Evolutionary conservation across 2,329 filamentous ascomycete genomes (phyloP).

Genomic region (Arthroderma sp.): DNA sequence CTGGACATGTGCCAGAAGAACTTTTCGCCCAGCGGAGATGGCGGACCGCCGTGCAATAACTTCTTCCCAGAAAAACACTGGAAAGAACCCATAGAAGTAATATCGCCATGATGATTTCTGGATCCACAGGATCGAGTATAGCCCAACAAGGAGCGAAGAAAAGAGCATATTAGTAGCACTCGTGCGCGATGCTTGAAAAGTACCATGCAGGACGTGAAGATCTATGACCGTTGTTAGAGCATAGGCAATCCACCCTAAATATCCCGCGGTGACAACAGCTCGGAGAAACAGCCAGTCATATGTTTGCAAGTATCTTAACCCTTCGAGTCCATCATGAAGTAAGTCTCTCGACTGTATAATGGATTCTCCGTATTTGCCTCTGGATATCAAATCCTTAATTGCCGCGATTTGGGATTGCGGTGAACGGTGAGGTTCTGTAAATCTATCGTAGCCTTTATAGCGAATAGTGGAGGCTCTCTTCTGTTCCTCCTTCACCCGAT

Average conservation of each 20-base stretch:
- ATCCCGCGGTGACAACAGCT: conserved; percentile 76
- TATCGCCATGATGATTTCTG: conserved; percentile 73
- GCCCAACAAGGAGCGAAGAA: conserved; percentile 56
- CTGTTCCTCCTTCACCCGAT: conserved; percentile 77
- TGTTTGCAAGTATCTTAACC: conserved; percentile 85
- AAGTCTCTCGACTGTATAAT: conserved; percentile 66
- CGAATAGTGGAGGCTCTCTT: conserved; percentile 64
- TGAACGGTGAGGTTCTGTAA: conserved; percentile 48
- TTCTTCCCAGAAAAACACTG: conserved; percentile 92
- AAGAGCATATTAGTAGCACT: conserved; percentile 51
- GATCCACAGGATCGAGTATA: conserved; percentile 68
- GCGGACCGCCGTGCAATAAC: conserved; percentile 67
- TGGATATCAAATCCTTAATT: conserved; percentile 55
- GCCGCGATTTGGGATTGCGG: conserved; percentile 53
- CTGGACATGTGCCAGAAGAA: conserved; percentile 56
- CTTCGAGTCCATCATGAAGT: conserved; percentile 63
- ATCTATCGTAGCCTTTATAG: conserved; percentile 60
- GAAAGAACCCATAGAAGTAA: conserved; percentile 85
- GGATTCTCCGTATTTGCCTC: conserved; percentile 56
- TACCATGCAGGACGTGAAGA: conserved; percentile 67
- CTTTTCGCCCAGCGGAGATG: conserved; percentile 50
- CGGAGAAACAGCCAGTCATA: conserved; percentile 97
- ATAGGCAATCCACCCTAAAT: conserved; percentile 91
- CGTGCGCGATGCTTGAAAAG: conserved; percentile 50
- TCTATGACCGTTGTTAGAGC: conserved; percentile 80